A percentile compares a stretch with the other conserved stretches of the same genome.
Conservation (phyloP, 768 basidiomycete genomes). For the Mycena vulgaris region DNA sequence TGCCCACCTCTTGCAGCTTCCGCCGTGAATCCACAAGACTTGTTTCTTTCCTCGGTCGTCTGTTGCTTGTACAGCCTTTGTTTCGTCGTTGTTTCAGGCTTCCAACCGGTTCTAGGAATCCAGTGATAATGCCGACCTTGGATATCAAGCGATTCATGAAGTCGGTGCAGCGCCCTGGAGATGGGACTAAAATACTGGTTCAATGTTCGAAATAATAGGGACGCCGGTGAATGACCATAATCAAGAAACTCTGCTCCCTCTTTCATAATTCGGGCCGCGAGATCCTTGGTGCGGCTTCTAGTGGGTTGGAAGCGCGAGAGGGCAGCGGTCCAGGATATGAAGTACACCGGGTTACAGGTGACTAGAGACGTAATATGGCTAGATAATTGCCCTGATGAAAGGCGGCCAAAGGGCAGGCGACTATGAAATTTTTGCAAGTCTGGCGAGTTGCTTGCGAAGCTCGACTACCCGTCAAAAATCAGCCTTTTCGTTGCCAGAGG, state of each 20-base stretch:
- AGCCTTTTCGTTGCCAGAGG: not conserved
- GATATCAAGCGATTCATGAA: no score
- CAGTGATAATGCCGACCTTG: no score
- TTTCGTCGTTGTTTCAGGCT: not conserved
- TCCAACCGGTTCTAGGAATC: no score
- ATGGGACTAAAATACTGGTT: no score
- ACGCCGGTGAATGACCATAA: no score
- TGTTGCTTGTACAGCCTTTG: not conserved
- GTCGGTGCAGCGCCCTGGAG: no score
- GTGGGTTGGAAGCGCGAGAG: not conserved
- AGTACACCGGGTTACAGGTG: not conserved
- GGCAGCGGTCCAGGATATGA: conserved; percentile 1
- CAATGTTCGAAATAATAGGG: no score
- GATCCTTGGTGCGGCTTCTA: not conserved
- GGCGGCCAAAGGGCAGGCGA: not conserved
- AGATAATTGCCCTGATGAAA: not conserved
- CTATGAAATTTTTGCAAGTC: not conserved
- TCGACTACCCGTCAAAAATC: not conserved
- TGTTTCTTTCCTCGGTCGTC: no score
- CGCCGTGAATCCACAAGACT: no score
- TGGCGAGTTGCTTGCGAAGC: not conserved
- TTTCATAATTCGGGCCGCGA: conserved; percentile 2
- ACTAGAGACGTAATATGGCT: not conserved
- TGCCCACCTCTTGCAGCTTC: no score
- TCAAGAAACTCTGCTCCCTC: no score